phyloP scores from a whole-genome alignment of 139 green algal species.

The Volvox africanus region DNA sequence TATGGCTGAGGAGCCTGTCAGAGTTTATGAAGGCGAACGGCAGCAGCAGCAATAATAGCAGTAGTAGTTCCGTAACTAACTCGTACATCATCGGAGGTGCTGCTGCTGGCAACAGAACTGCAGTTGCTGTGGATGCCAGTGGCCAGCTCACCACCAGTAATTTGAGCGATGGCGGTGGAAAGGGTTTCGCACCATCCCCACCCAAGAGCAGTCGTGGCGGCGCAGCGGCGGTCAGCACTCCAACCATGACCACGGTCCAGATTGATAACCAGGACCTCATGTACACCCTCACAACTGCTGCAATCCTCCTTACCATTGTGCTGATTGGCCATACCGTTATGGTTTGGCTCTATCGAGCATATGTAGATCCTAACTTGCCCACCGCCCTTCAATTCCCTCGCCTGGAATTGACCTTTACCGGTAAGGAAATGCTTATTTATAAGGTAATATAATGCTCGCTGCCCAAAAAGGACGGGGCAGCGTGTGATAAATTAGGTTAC shows the following conservation, averaged over 20 bases:
- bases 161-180: too few species aligned
- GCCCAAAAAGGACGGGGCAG: too few species aligned
- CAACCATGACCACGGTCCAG: too few species aligned
- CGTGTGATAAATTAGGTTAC: too few species aligned
- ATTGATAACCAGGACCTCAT: constrained; percentile 16
- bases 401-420: not conserved
- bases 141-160: not conserved
- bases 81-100: constrained; percentile 6
- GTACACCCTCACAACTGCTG: constrained; percentile 33
- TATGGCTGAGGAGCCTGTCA: not conserved
- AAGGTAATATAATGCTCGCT: too few species aligned
- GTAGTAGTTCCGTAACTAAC: not conserved
- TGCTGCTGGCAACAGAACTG: not conserved
- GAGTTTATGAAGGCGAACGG: not conserved
- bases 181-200: too few species aligned
- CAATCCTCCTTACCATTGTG: not conserved
- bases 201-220: too few species aligned
- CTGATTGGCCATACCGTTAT: not conserved
- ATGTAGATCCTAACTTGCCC: not conserved
- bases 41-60: not conserved
- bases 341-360: not conserved
- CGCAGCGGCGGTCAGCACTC: too few species aligned
- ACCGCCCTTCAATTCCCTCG: constrained; percentile 18
- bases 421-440: too few species aligned
- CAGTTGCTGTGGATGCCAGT: not conserved